Evolutionary conservation across 1,284 basidiomycete genomes (phyloP).

Genomic region (Trametes hirsuta): DNA sequence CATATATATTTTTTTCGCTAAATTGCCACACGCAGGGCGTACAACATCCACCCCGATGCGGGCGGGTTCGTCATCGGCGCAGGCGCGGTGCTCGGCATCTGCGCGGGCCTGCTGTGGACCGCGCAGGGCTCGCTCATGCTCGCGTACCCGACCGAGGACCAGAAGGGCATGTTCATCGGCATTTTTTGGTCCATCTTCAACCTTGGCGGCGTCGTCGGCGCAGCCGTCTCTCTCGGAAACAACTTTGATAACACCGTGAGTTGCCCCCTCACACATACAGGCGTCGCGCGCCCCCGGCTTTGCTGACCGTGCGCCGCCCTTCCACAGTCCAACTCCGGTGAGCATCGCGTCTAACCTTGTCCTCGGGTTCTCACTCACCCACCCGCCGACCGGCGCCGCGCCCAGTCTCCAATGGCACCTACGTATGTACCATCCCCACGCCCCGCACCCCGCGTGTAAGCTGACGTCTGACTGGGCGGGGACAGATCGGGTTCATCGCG

Average conservation of each 20-base stretch:
- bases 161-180: slow-evolving; percentile 81
- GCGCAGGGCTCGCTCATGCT: slow-evolving; percentile 86
- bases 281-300: background rate
- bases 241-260: slow-evolving; percentile 48
- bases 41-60: slow-evolving; percentile 67
- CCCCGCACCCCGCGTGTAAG: background rate
- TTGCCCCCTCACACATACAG: background rate
- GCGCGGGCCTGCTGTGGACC: slow-evolving; percentile 86
- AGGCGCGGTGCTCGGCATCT: slow-evolving; percentile 82
- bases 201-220: slow-evolving; percentile 65
- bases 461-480: background rate
- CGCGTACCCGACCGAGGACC: slow-evolving; percentile 75
- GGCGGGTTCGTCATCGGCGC: slow-evolving; percentile 73
- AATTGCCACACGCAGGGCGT: slow-evolving; percentile 43
- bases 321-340: slow-evolving; percentile 36
- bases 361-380: slow-evolving; percentile 28
- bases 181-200: slow-evolving; percentile 77
- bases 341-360: slow-evolving; percentile 12
- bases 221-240: slow-evolving; percentile 58
- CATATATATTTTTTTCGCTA: slow-evolving; percentile 29
- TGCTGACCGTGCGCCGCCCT: background rate
- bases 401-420: slow-evolving; percentile 61
- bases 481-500: slow-evolving; percentile 72
- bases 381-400: slow-evolving; percentile 3
- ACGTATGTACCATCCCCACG: slow-evolving; percentile 44